Evolutionary conservation across 2,329 filamentous ascomycete species (phyloP).

Genomic region (Diplodia scrobiculata): DNA sequence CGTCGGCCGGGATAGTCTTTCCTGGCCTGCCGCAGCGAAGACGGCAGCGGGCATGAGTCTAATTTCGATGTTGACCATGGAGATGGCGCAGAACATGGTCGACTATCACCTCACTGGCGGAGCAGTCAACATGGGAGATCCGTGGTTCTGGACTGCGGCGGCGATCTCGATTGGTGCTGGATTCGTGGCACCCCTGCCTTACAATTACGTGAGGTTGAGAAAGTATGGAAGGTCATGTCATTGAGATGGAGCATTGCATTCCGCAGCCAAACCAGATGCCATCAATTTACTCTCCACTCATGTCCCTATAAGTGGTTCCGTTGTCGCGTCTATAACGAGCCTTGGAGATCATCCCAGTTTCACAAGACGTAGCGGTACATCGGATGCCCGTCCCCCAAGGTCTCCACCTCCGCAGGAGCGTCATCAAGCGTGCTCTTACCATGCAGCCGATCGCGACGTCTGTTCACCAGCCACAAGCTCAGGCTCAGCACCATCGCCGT

Average conservation of each 20-base stretch:
- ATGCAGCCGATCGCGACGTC: background rate
- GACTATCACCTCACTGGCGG: constrained; percentile 61
- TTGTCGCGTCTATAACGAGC: background rate
- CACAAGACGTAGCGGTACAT: background rate
- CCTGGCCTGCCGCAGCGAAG: constrained; percentile 52
- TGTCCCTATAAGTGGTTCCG: background rate
- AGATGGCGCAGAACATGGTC: constrained; percentile 57
- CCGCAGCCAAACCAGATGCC: background rate
- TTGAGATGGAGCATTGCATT: constrained; percentile 34
- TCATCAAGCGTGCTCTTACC: background rate
- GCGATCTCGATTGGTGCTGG: constrained; percentile 49
- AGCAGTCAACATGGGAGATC: constrained; percentile 50
- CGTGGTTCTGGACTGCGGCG: constrained; percentile 58
- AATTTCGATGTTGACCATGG: constrained; percentile 63
- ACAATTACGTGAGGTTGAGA: constrained; percentile 55
- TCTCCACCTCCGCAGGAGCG: background rate
- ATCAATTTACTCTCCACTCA: background rate
- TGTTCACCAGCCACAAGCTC: background rate
- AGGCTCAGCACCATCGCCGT: background rate
- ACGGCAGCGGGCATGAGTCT: constrained; percentile 62
- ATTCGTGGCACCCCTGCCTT: constrained; percentile 56
- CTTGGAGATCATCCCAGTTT: background rate
- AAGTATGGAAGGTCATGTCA: constrained; percentile 56
- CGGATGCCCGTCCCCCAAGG: background rate
- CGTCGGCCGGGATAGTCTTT: constrained; percentile 52